Percentiles rank a stretch among this genome's conserved stretches.
Evolutionary conservation across 1,284 basidiomycete species (phyloP).

Genomic region (Trichosporon sp.): DNA sequence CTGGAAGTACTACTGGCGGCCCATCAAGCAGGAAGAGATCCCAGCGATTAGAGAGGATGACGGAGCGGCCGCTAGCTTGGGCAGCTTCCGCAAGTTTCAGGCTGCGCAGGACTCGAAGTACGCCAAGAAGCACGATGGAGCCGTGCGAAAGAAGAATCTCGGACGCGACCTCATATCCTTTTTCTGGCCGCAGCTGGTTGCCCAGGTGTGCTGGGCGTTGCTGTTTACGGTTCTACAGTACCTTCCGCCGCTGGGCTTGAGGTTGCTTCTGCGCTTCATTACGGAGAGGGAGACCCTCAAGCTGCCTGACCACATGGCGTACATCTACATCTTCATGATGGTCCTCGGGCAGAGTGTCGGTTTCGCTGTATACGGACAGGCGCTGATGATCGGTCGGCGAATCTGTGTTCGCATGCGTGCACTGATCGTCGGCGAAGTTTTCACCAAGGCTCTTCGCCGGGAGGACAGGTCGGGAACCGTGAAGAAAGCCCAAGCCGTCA

Average conservation of each 20-base stretch:
- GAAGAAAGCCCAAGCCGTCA: conserved; percentile 26
- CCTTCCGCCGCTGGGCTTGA: conserved; percentile 53
- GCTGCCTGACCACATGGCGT: conserved; percentile 52
- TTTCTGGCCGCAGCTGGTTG: conserved; percentile 26
- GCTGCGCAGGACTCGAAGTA: conserved; percentile 24
- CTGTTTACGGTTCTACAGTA: conserved; percentile 51
- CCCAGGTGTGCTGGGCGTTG: conserved; percentile 46
- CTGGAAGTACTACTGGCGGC: conserved; percentile 49
- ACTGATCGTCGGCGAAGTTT: conserved; percentile 55
- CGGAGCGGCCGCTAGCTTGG: conserved; percentile 49
- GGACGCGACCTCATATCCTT: conserved; percentile 38
- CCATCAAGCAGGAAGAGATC: conserved; percentile 50
- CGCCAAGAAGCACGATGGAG: conserved; percentile 24
- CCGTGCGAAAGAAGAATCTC: conserved; percentile 40
- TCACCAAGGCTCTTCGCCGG: conserved; percentile 55
- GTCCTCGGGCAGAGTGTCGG: conserved; percentile 50
- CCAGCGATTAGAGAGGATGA: conserved; percentile 55
- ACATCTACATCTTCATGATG: conserved; percentile 54
- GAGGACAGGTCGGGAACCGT: conserved; percentile 50
- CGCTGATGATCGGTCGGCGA: conserved; percentile 53
- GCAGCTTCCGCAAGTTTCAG: conserved; percentile 46
- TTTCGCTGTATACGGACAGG: conserved; percentile 49
- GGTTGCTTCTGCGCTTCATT: conserved; percentile 53
- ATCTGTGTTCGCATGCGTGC: conserved; percentile 51
- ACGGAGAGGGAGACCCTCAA: conserved; percentile 34